phyloP scores from a whole-genome alignment of 768 basidiomycete genomes.

The Agrocybe praecox region DNA sequence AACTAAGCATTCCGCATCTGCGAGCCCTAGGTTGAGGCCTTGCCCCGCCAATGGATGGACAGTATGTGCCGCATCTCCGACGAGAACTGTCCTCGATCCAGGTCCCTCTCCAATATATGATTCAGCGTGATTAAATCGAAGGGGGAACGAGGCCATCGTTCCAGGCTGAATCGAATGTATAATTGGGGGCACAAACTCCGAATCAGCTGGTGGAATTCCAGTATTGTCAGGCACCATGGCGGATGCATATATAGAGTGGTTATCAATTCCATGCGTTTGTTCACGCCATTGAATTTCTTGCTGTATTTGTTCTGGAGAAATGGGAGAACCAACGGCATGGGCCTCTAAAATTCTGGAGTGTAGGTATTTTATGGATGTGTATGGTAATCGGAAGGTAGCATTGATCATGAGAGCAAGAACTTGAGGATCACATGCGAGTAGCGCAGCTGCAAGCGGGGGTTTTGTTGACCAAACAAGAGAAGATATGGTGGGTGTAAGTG shows the following conservation, averaged over 20 bases:
- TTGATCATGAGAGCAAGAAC: slow-evolving; percentile 81
- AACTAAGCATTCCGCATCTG: slow-evolving; percentile 76
- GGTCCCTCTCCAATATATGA: slow-evolving; percentile 76
- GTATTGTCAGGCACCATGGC: slow-evolving; percentile 29
- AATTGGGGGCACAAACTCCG: slow-evolving; percentile 72
- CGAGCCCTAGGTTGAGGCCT: slow-evolving; percentile 93
- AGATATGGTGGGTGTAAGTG: slow-evolving; percentile 74
- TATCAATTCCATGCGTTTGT: slow-evolving; percentile 64
- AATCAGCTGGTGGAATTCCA: slow-evolving; percentile 64
- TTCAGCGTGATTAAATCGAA: slow-evolving; percentile 86
- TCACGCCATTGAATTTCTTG: slow-evolving; percentile 78
- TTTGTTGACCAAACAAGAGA: slow-evolving; percentile 95
- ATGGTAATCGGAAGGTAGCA: slow-evolving; percentile 85
- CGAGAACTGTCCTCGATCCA: slow-evolving; percentile 75
- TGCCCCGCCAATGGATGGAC: slow-evolving; percentile 96
- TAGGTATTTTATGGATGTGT: slow-evolving; percentile 70
- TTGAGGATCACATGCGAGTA: slow-evolving; percentile 64
- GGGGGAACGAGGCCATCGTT: slow-evolving; percentile 87
- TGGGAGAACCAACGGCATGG: slow-evolving; percentile 40
- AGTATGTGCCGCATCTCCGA: slow-evolving; percentile 96
- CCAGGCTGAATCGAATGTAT: slow-evolving; percentile 71
- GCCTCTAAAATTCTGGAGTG: slow-evolving; percentile 61
- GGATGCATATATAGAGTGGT: slow-evolving; percentile 65
- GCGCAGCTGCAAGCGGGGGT: slow-evolving; percentile 71
- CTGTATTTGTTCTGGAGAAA: slow-evolving; percentile 51